Evolutionary conservation across 176 grass and related monocot genomes (phyloP).

Genomic region (Luzula sylvatica): DNA sequence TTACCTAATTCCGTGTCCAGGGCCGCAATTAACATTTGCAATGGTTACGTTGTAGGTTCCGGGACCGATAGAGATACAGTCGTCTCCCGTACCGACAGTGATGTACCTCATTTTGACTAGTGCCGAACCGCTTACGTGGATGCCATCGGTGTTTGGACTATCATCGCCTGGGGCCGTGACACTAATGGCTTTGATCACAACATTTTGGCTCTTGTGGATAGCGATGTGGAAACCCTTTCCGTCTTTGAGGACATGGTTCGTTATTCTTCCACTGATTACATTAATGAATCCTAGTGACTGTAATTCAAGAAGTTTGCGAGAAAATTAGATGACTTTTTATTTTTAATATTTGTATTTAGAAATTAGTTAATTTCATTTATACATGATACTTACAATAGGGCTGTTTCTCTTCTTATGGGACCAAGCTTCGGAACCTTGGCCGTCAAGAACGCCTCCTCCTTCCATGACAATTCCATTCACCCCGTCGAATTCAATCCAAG

Average conservation of each 20-base stretch:
- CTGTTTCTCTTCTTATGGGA: conserved; percentile 9
- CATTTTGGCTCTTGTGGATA: conserved; percentile 17
- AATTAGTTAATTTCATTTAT: not conserved
- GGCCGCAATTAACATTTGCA: conserved; percentile 20
- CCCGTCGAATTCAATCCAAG: conserved; percentile 28
- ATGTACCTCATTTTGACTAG: not conserved
- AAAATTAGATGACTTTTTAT: not conserved
- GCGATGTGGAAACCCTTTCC: conserved; percentile 36
- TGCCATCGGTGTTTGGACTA: conserved; percentile 44
- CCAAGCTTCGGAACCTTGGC: conserved; percentile 27
- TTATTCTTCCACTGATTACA: conserved; percentile 3
- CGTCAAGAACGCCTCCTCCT: conserved; percentile 27
- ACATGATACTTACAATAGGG: conserved; percentile 8
- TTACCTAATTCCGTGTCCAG: conserved; percentile 40
- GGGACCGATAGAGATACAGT: conserved; percentile 33
- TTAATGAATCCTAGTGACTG: conserved; percentile 29
- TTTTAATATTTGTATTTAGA: not conserved
- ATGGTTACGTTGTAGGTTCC: conserved; percentile 19
- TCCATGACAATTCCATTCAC: conserved; percentile 17
- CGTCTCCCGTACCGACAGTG: conserved; percentile 26
- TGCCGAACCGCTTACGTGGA: conserved; percentile 25
- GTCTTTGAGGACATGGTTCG: conserved; percentile 11
- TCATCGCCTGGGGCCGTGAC: conserved; percentile 28
- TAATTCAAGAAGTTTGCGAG: not conserved
- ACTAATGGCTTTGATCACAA: conserved; percentile 6